Conservation (phyloP, 108 stramenopile species). For the Nitzschia palea region DNA sequence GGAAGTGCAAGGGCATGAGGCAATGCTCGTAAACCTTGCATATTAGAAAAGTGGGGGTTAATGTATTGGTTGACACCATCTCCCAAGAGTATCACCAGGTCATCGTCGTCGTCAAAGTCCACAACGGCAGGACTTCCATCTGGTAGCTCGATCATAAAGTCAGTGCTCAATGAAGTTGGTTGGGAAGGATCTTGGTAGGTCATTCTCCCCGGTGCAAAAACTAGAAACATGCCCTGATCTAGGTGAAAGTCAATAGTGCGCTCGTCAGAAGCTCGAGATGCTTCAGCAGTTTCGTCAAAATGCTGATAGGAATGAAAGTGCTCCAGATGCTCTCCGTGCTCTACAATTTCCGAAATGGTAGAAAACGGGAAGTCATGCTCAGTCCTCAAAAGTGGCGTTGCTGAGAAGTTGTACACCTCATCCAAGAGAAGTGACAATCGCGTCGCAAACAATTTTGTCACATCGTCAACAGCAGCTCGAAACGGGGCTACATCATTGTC, state of each 20-base stretch:
- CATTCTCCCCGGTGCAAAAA: conserved; percentile 26
- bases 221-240: conserved; percentile 17
- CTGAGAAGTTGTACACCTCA: neutral
- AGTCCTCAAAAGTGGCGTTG: neutral
- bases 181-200: too few relatives aligned
- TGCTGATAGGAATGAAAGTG: too few relatives aligned
- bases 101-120: conserved; percentile 54
- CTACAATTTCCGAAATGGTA: conserved; percentile 48
- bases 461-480: neutral
- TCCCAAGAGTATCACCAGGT: conserved; percentile 78
- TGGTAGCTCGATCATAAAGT: conserved; percentile 43
- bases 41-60: conserved; percentile 34
- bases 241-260: too few relatives aligned
- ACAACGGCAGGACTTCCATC: conserved; percentile 49
- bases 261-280: too few relatives aligned
- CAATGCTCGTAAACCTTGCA: conserved; percentile 47
- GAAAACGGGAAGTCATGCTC: conserved; percentile 25
- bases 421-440: neutral
- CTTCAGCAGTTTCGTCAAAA: too few relatives aligned
- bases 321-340: conserved; percentile 73
- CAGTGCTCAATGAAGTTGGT: conserved; percentile 4
- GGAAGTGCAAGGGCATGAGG: conserved; percentile 65
- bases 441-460: neutral
- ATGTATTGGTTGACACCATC: conserved; percentile 79
- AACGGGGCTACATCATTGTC: neutral